Percentiles rank a stretch among this genome's conserved stretches.
Evolutionary conservation across 371 early-diverging fungal species (phyloP).

Genomic region (Blastocladiella emersonii): DNA sequence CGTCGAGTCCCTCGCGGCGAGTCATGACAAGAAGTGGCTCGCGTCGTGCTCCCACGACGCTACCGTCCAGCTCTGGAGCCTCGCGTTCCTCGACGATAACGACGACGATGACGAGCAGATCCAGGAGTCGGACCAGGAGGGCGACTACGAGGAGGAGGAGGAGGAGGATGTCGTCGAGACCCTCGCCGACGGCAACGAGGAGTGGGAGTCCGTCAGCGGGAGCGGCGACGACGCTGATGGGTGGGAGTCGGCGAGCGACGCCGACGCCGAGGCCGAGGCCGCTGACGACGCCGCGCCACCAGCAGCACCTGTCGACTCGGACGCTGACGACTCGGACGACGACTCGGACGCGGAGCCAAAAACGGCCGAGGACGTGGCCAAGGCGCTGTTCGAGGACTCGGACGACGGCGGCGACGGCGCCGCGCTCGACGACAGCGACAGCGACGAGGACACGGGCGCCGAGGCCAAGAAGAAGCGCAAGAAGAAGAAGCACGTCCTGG

Average conservation of each 20-base stretch:
- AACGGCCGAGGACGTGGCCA: not conserved
- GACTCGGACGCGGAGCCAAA: not conserved
- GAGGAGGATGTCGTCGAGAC: slow-evolving; percentile 15
- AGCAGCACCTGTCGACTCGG: not conserved
- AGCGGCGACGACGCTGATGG: slow-evolving; percentile 2
- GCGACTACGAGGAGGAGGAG: slow-evolving; percentile 21
- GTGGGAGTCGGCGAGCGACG: slow-evolving; percentile 8
- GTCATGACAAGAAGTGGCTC: slow-evolving; percentile 48
- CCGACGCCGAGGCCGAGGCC: not conserved
- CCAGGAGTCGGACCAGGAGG: slow-evolving; percentile 28
- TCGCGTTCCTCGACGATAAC: slow-evolving; percentile 34
- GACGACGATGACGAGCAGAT: slow-evolving; percentile 17
- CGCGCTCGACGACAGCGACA: not conserved
- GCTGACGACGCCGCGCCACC: too few relatives aligned
- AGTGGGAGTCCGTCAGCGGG: slow-evolving; percentile 12
- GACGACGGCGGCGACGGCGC: not conserved
- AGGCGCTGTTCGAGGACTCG: not conserved
- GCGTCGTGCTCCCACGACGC: slow-evolving; percentile 74
- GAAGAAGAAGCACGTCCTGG: not conserved
- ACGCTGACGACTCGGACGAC: not conserved
- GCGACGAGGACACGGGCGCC: too few relatives aligned
- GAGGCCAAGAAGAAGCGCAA: not conserved
- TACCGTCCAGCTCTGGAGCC: slow-evolving; percentile 72
- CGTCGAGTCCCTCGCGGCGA: slow-evolving; percentile 55
- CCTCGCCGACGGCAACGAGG: too few relatives aligned